Conservation (phyloP, 2,329 filamentous ascomycete species). For the Paecilomyces formosus region DNA sequence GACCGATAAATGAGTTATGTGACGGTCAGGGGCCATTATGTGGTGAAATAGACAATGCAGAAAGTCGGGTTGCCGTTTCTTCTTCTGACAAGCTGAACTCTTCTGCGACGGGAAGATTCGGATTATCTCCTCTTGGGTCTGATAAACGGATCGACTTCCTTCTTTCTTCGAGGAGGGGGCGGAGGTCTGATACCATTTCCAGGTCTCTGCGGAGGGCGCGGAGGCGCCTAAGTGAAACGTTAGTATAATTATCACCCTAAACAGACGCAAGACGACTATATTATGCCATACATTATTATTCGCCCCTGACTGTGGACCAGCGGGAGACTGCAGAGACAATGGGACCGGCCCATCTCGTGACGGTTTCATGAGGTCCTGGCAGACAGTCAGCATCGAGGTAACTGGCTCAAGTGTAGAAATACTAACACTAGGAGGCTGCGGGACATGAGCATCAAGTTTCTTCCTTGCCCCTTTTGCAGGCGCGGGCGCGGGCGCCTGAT, state of each 20-base stretch:
- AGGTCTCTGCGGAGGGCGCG: slow-evolving; percentile 7
- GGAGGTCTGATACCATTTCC: slow-evolving; percentile 17
- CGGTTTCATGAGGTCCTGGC: slow-evolving; percentile 33
- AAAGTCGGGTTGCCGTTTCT: neutral
- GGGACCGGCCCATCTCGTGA: slow-evolving; percentile 29
- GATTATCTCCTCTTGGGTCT: slow-evolving; percentile 28
- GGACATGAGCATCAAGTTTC: slow-evolving; percentile 12
- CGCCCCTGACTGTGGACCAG: slow-evolving; percentile 9
- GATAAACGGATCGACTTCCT: slow-evolving; percentile 34
- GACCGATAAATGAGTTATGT: neutral
- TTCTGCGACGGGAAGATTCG: neutral
- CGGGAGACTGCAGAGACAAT: slow-evolving; percentile 12
- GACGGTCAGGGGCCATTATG: neutral
- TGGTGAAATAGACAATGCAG: neutral
- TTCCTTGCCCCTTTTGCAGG: slow-evolving; percentile 12
- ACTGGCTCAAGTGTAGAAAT: neutral
- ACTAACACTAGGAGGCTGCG: slow-evolving; percentile 13
- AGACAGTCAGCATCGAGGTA: neutral
- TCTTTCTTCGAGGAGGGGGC: slow-evolving; percentile 30
- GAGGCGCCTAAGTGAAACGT: neutral
- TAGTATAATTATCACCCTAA: neutral
- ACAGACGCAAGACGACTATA: neutral
- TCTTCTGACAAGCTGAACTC: neutral
- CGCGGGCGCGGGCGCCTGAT: slow-evolving; percentile 14
- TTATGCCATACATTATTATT: slow-evolving; percentile 3